phyloP scores from a whole-genome alignment of 768 basidiomycete species.

The Pleurotus giganteus region DNA sequence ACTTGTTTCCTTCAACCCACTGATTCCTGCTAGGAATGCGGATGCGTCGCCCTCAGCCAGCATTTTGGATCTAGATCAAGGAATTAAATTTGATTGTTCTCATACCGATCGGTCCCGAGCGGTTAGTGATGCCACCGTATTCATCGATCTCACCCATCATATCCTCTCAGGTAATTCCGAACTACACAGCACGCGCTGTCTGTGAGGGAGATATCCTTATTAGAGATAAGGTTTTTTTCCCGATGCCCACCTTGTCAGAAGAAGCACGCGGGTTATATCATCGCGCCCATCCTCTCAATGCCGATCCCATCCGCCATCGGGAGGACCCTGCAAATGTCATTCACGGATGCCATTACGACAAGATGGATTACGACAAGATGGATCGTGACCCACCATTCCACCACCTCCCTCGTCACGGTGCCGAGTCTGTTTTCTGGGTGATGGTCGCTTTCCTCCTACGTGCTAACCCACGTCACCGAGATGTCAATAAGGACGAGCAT shows the following conservation, averaged over 20 bases:
- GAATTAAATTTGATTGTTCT: too few species aligned
- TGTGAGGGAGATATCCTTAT: background rate
- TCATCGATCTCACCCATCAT: too few species aligned
- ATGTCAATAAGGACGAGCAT: background rate
- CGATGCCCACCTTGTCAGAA: background rate
- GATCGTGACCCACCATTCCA: background rate
- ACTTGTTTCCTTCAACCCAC: too few species aligned
- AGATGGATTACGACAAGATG: background rate
- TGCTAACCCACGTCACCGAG: background rate
- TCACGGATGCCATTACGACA: background rate
- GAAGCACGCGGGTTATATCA: background rate
- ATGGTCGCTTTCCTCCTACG: slow-evolving; percentile 3
- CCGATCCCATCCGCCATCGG: background rate
- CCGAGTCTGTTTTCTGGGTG: slow-evolving; percentile 4
- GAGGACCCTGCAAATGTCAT: background rate
- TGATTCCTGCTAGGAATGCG: too few species aligned
- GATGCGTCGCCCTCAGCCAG: too few species aligned
- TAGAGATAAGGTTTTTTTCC: background rate
- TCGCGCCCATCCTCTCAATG: background rate
- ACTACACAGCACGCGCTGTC: background rate
- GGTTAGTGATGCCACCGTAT: too few species aligned
- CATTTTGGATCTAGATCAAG: too few species aligned
- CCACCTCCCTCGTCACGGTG: slow-evolving; percentile 5
- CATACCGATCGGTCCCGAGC: too few species aligned
- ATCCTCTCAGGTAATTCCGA: too few species aligned